These are phyloP conservation scores for Zelonia costaricensis DNA, from an alignment of 208 protist species.

Conservation along the genomic window DNA sequence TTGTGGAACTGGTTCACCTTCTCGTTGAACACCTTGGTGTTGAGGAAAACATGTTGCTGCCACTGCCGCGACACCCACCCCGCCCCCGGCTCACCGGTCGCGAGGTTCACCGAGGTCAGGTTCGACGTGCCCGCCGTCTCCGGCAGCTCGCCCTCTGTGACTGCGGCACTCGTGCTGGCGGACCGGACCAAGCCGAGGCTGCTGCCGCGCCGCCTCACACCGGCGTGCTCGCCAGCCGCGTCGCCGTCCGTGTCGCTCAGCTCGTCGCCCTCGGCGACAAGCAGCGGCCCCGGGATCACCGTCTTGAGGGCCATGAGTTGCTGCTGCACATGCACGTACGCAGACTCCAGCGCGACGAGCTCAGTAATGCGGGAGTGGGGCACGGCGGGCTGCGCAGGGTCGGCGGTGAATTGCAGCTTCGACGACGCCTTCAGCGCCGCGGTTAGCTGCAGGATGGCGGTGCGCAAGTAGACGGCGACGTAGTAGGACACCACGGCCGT, in stretches of 20 bases:
- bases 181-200: background rate
- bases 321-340: constrained; percentile 25
- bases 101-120: background rate
- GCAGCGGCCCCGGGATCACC: constrained; percentile 16
- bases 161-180: background rate
- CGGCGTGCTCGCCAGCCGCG: background rate
- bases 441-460: constrained; percentile 14
- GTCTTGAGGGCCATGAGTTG: constrained; percentile 29
- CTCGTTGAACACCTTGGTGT: constrained; percentile 58
- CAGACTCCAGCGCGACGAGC: constrained; percentile 14
- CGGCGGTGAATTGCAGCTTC: constrained; percentile 21
- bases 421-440: constrained; percentile 14
- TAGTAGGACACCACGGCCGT: constrained; percentile 6
- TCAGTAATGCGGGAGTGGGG: constrained; percentile 13
- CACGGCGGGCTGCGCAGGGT: background rate
- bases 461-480: constrained; percentile 13
- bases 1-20: constrained; percentile 48
- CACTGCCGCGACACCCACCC: constrained; percentile 8
- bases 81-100: background rate
- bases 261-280: constrained; percentile 4
- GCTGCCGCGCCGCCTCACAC: background rate
- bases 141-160: background rate
- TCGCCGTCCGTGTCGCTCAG: constrained; percentile 3
- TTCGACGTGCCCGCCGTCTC: background rate
- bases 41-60: constrained; percentile 36